Evolutionary conservation across 805 yeast species (phyloP), one percentile per base, ranked within the genome.

Genomic region (Clavispora vitiphila): DNA sequence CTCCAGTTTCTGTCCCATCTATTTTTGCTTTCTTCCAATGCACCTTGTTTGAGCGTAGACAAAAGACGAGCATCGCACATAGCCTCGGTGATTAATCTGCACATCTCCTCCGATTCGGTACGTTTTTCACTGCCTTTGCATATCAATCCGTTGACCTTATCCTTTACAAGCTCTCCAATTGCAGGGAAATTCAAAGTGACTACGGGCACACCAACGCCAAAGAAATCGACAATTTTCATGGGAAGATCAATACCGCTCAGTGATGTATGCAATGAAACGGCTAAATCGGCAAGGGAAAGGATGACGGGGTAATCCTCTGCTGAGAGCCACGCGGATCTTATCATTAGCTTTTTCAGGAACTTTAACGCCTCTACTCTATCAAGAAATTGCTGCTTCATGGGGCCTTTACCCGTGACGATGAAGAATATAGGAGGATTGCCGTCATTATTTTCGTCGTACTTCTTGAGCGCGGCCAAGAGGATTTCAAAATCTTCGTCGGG

Each of bases 401-500:
- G 98, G 0, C 99, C 99, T 59, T 90, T 91, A 0, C 99, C 99
- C 0, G 99, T 93, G n/a, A 93, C 83, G n/a, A 93, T 63, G 40
- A 88, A 76, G 29, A 80, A 60, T 1, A 90, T 55, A 3, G 71
- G 74, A 1, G 81, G 80, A 3, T 72, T 48, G 1, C 49, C 25
- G 8, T 36, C 43, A n/a, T 34, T 35, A 19, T 20, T 43, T 54
- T 9, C 46, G 38, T 85, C 90, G 49, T 87, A 82, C 18, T 62
- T 49, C 39, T 74, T 72, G 41, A 93, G 66, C 0, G 96, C 88
- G 9, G 80, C 78, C 14, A 91, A 64, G 14, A 93, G 64, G 27
- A 86, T 62, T 19, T 67, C 67, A 41, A 93, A 79, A 58, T 93
- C 96, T 61, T 93, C 99, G 61, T 93, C 99, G 1, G 95, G 93